These are phyloP conservation scores for Nymphaea thermarum DNA, from an alignment of 164 flowering plant species.

Conservation along the genomic window DNA sequence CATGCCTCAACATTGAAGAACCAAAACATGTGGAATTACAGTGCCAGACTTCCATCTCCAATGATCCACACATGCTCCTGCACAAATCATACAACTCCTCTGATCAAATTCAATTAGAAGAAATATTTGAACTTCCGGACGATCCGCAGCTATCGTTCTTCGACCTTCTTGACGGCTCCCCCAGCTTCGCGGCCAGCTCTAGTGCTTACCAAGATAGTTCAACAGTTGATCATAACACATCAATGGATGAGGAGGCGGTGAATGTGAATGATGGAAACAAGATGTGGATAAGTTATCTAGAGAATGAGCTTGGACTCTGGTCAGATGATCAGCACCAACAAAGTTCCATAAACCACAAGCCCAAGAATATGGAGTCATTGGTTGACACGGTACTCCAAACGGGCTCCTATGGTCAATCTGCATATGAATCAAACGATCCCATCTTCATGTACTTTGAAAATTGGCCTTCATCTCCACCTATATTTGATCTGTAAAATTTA, in stretches of 20 bases:
- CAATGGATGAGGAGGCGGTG: not conserved
- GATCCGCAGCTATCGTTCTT: slow-evolving; percentile 32
- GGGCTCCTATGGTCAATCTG: not conserved
- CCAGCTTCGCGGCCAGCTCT: not conserved
- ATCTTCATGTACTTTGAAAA: slow-evolving; percentile 7
- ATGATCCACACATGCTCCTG: not conserved
- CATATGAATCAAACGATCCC: slow-evolving; percentile 4
- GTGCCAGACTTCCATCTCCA: not conserved
- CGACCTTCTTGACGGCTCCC: slow-evolving; percentile 23
- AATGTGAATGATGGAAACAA: slow-evolving; percentile 9
- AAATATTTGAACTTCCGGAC: slow-evolving; percentile 19
- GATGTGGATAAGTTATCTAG: slow-evolving; percentile 33
- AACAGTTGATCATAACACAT: not conserved
- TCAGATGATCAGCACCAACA: not conserved
- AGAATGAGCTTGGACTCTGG: slow-evolving; percentile 37
- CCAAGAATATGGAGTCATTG: not conserved
- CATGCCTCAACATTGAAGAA: slow-evolving; percentile 5
- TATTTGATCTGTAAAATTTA: not conserved
- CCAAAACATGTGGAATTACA: slow-evolving; percentile 1
- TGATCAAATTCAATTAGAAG: slow-evolving; percentile 8
- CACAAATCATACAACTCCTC: slow-evolving; percentile 4
- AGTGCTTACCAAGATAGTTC: slow-evolving; percentile 5
- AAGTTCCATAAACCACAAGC: too few relatives aligned
- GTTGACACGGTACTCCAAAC: not conserved
- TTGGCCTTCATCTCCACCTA: slow-evolving; percentile 4